A percentile compares a stretch with the other conserved stretches of the same genome.
phyloP scores from a whole-genome alignment of 2,329 filamentous ascomycete genomes.

The Colletotrichum sublineola region DNA sequence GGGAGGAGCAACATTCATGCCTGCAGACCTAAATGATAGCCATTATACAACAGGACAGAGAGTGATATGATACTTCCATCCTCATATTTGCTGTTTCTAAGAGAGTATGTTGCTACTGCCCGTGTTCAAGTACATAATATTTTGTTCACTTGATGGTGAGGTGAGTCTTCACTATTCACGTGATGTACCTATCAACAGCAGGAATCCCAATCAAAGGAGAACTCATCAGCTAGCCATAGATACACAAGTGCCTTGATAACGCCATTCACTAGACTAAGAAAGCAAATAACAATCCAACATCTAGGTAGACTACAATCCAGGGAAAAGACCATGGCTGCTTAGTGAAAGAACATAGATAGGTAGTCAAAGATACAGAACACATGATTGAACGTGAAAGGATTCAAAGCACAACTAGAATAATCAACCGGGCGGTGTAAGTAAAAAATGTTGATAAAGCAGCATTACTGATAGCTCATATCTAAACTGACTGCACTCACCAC shows the following conservation, averaged over 20 bases:
- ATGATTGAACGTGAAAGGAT: background rate
- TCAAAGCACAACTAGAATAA: background rate
- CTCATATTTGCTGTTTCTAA: background rate
- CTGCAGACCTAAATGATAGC: background rate
- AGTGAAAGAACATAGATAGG: background rate
- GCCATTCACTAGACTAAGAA: background rate
- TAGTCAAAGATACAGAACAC: background rate
- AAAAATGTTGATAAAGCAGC: background rate
- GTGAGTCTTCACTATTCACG: background rate
- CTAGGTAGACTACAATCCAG: background rate
- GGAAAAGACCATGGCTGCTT: background rate
- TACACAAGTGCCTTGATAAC: background rate
- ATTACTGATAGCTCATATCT: background rate
- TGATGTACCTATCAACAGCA: background rate
- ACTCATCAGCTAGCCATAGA: background rate
- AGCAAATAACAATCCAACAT: background rate
- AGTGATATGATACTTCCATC: background rate
- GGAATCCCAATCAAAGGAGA: background rate
- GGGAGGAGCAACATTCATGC: background rate
- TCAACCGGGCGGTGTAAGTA: background rate
- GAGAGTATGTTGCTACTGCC: background rate
- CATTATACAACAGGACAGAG: background rate
- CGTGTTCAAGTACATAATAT: background rate
- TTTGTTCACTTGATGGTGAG: background rate
- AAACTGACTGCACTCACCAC: background rate